Percentiles rank a stretch among this genome's conserved stretches.
Conservation (phyloP, 768 basidiomycete genomes). For the Tulasnella calospora region DNA sequence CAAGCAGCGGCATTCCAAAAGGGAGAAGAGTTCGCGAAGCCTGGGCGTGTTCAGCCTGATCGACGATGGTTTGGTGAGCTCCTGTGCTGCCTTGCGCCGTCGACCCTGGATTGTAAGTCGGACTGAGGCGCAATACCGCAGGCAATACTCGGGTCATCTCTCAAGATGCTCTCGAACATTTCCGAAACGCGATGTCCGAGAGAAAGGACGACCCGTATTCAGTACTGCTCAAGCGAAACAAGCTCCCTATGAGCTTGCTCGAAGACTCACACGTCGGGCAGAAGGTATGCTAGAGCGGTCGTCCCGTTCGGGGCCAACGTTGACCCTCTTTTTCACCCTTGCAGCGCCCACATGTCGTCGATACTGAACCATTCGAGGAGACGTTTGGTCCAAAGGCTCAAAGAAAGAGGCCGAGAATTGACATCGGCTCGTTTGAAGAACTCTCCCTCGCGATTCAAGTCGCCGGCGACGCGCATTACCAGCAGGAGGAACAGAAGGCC, state of each 20-base stretch:
- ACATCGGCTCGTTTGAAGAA: conserved; percentile 90
- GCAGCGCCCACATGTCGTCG: conserved; percentile 87
- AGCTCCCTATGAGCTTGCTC: conserved; percentile 92
- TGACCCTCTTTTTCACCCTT: conserved; percentile 24
- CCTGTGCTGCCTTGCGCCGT: background rate
- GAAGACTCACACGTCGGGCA: conserved; percentile 71
- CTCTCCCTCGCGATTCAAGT: conserved; percentile 49
- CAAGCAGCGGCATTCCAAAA: conserved; percentile 95
- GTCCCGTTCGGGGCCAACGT: background rate
- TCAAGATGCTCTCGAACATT: conserved; percentile 93
- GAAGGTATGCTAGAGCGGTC: conserved; percentile 48
- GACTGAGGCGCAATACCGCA: conserved; percentile 39
- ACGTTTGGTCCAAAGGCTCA: conserved; percentile 97
- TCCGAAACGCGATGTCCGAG: conserved; percentile 76
- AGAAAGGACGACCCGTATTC: conserved; percentile 95
- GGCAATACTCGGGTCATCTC: conserved; percentile 97
- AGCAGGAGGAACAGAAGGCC: conserved; percentile 2
- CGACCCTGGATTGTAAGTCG: background rate
- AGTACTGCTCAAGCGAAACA: conserved; percentile 87
- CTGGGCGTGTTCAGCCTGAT: conserved; percentile 91
- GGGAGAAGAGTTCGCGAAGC: conserved; percentile 83
- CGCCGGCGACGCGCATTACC: conserved; percentile 17
- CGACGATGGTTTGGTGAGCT: conserved; percentile 87
- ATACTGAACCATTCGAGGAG: conserved; percentile 89
- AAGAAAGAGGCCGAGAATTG: conserved; percentile 79